These are phyloP conservation scores for Spiromastix sp. DNA, from an alignment of 2,329 filamentous ascomycete genomes.

Conservation along the genomic window DNA sequence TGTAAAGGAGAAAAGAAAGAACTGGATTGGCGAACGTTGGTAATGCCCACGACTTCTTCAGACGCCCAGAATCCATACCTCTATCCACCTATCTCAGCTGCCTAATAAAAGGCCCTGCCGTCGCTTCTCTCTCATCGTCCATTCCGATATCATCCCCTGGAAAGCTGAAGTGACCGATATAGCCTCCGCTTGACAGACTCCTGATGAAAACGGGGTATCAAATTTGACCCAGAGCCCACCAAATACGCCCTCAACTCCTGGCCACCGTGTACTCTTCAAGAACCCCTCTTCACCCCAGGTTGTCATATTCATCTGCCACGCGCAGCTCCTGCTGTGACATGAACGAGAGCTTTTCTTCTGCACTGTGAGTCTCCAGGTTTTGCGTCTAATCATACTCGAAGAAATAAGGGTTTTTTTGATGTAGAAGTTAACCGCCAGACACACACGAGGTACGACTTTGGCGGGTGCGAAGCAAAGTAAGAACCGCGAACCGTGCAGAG, in stretches of 20 bases:
- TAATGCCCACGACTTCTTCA: too few species aligned
- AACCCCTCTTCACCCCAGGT: too few species aligned
- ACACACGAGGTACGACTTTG: constrained; percentile 23
- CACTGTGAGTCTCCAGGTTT: constrained; percentile 17
- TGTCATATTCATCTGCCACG: constrained; percentile 19
- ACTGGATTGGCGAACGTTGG: too few species aligned
- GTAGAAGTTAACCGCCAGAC: constrained; percentile 19
- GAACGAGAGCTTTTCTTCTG: constrained; percentile 14
- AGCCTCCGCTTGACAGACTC: constrained; percentile 27
- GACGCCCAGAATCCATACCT: too few species aligned
- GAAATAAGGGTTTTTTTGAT: constrained; percentile 13
- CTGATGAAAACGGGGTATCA: constrained; percentile 32
- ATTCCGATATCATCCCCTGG: too few species aligned
- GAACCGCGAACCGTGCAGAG: constrained; percentile 17
- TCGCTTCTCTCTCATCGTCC: neutral
- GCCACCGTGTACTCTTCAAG: constrained; percentile 22
- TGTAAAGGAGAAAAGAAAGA: too few species aligned
- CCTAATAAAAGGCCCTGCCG: neutral
- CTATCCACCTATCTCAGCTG: neutral
- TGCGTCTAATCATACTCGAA: constrained; percentile 20
- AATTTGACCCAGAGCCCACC: constrained; percentile 30
- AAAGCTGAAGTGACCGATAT: neutral
- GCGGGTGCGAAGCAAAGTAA: constrained; percentile 12
- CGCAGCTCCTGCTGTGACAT: constrained; percentile 17
- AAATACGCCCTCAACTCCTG: constrained; percentile 31